Evolutionary conservation across 2,329 filamentous ascomycete species (phyloP), one percentile per base, ranked within the genome.

Genomic region (Phoma sp.): DNA sequence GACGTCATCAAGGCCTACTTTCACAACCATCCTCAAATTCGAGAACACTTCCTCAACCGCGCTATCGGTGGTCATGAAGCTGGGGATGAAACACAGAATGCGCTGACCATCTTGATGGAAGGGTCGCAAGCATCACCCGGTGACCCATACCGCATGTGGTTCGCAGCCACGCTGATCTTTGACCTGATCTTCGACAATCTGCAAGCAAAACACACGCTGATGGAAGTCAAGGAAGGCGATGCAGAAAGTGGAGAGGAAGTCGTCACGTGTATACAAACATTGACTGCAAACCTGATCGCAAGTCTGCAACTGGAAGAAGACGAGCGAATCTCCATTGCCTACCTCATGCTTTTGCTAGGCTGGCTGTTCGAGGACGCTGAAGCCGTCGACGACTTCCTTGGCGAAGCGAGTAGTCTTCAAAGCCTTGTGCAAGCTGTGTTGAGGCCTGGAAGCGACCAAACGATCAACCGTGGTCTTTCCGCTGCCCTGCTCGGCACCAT

Each of bases 1-100:
- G 89, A 93, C 65, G 96, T 93, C 67, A 85, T 99, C 57, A 93
- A 96, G 74, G 92, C 95, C 2, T 99, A 99, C 74, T 92, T 97
- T 66, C 87, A 85, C 65, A 87, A 89, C 38, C 93, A 98, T 72
- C 77, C 87, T 30, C 87, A 90, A 50, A 93, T 97, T 56, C 87
- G 89, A 38, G 81, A 88, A 46, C 93, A 98, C 76, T 97, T 98
- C 67, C 80, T 98, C 17, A 84, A 87, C 47, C 84, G 93, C 66
- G 95, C 95, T 2, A 96, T 99, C 60, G 90, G 93, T 55, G 93
- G 93, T 0, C 91, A 97, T 73, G 79, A 83, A 43, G 87, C 87
- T 33, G 90, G 89, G 37, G 89, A 96, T 67, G 90, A 95, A 68
- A 89, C 90, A 4, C 89, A 92, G 11, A 99, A 99, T 73, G 90